Evolutionary conservation across 768 basidiomycete species (phyloP), one percentile per base, ranked within the genome.

Genomic region (Rhodotorula diobovata): DNA sequence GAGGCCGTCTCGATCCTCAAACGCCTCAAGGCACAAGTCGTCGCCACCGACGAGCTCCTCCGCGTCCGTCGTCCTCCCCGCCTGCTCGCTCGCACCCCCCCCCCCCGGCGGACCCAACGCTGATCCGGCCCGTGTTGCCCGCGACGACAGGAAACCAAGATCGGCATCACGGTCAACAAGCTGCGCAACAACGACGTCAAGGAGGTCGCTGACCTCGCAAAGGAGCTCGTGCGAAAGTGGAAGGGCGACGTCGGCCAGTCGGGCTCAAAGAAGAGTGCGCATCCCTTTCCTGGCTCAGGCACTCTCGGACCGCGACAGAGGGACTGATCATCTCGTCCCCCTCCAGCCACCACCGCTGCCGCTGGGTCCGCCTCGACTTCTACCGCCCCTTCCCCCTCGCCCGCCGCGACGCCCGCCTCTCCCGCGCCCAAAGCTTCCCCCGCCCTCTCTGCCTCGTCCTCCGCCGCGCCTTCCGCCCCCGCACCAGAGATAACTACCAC

Each of bases 121-220:
- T 56, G 25, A 34, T n/a, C 16, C 35, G 10, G 57, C 30, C 15
- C 28, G 37, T n/a, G 14, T 3, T 25, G 3, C 23, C 20, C 21
- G 25, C 34, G 3, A 15, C 15, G 30, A n/a, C 68, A 94, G 93
- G 92, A 94, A 81, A 93, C 91, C 80, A 93, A 90, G 81, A 89
- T 88, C 8, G 93, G 93, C 60, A 82, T 95, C n/a, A 90, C 91
- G 0, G 91, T 96, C 5, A 91, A 92, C 63, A 94, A 94, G 82
- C 85, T 94, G 28, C 86, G 93, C 58, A 84, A 85, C 41, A 89
- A 93, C 80, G 82, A 85, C 1, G 82, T 85, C 21, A 90, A 89
- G 77, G 85, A 87, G 20, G 87, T 96, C 16, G 80, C 90, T 15
- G 89, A 91, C 74, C 82, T 90, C 12, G 91, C 93, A 28, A 95